phyloP scores from a whole-genome alignment of 2,329 filamentous ascomycete genomes.

The Trichoderma pleuroti region DNA sequence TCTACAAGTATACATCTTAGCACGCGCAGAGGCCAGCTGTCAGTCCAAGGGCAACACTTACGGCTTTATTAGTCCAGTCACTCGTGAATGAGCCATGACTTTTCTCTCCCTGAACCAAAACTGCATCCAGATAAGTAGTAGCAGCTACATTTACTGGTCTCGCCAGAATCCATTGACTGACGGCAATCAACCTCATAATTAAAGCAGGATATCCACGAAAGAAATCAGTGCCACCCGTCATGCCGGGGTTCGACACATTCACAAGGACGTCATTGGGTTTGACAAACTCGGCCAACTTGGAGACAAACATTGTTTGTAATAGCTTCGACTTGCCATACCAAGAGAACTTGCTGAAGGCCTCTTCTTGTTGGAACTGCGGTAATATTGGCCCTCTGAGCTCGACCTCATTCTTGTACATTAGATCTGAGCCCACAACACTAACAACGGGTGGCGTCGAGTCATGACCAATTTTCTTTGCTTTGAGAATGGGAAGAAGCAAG shows the following conservation, averaged over 20 bases:
- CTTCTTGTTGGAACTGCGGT: neutral
- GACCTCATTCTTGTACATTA: neutral
- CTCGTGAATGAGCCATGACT: neutral
- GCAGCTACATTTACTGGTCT: neutral
- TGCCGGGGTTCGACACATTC: slow-evolving; percentile 36
- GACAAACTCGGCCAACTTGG: slow-evolving; percentile 36
- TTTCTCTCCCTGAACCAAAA: neutral
- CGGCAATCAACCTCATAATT: neutral
- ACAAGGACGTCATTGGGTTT: slow-evolving; percentile 33
- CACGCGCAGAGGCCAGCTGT: neutral
- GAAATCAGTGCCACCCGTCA: slow-evolving; percentile 27
- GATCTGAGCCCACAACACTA: neutral
- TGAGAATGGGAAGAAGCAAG: neutral
- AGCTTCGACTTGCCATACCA: neutral
- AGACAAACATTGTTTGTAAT: neutral
- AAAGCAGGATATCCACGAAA: neutral
- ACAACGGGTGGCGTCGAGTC: neutral
- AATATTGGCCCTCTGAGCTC: neutral
- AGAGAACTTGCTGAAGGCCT: neutral
- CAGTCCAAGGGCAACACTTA: neutral
- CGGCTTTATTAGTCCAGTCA: neutral
- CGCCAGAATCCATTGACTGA: neutral
- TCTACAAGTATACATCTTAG: neutral
- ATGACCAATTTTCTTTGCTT: neutral
- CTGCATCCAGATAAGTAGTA: neutral